phyloP scores from a whole-genome alignment of 768 basidiomycete genomes.

The Trametes cinnabarina region DNA sequence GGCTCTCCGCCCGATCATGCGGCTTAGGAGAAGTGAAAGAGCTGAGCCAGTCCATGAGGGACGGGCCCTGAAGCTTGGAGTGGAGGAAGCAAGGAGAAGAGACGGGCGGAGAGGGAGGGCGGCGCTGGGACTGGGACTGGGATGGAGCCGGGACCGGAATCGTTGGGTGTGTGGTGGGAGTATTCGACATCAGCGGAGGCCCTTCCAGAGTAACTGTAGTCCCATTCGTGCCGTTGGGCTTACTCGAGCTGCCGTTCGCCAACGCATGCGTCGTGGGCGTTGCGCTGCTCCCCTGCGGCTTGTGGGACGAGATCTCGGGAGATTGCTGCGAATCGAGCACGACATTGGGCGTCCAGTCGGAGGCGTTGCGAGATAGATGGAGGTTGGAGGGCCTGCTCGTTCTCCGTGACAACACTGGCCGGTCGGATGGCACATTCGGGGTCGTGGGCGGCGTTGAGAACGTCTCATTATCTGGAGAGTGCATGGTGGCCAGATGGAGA shows the following conservation, averaged over 20 bases:
- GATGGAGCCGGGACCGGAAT: neutral
- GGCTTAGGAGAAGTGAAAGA: constrained; percentile 7
- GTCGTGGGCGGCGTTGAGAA: constrained; percentile 47
- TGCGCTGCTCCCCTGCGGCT: neutral
- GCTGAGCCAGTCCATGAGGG: constrained; percentile 70
- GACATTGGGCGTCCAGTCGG: constrained; percentile 36
- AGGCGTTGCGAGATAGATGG: constrained; percentile 29
- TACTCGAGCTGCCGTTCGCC: constrained; percentile 15
- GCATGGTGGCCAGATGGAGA: constrained; percentile 19
- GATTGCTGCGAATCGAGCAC: constrained; percentile 38
- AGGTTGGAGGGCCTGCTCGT: constrained; percentile 35
- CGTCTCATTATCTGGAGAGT: constrained; percentile 36
- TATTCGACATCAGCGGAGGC: constrained; percentile 4
- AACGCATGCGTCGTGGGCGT: constrained; percentile 1
- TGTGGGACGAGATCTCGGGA: constrained; percentile 16
- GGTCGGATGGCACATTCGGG: constrained; percentile 32
- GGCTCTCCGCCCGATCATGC: constrained; percentile 8
- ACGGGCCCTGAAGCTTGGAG: constrained; percentile 83
- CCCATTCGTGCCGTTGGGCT: constrained; percentile 23
- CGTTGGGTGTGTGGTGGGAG: constrained; percentile 19
- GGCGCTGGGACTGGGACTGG: constrained; percentile 10
- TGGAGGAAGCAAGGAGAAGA: constrained; percentile 91
- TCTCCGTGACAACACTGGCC: constrained; percentile 40
- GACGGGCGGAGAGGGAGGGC: constrained; percentile 14
- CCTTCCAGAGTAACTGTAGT: constrained; percentile 13